Evolutionary conservation across 2,329 filamentous ascomycete genomes (phyloP), one percentile per base, ranked within the genome.

Genomic region (Bipolaris bicolor): DNA sequence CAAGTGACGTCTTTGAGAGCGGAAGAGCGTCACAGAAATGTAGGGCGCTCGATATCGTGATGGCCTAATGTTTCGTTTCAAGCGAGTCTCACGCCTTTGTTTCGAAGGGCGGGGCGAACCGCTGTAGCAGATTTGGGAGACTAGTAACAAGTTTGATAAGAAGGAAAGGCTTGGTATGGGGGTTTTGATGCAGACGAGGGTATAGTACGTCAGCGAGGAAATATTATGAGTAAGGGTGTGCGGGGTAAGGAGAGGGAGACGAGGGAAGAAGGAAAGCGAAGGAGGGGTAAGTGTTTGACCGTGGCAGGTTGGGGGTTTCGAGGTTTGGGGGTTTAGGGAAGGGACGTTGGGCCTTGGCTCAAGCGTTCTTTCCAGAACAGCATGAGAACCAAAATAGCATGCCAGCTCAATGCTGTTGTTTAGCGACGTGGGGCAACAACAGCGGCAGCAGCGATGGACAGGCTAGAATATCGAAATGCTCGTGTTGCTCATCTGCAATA

Each of bases 51-150:
- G n/a, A 33, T 20, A 16, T 29, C 3, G 26, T 18, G 26, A 18
- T 45, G 43, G 43, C 22, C 22, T 53, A 44, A 40, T 33, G 61
- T 64, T 65, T 64, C 50, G 63, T 65, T 67, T 65, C 57, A 56
- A 46, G 45, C 48, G 4, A 50, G 51, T 49, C 33, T 10, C n/a
- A n/a, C 7, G 49, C 51, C 37, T 55, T 37, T 60, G 60, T 66
- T 67, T 64, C 61, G 49, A 47, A 24, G 39, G 36, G 50, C 63
- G 61, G 63, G 55, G 58, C 56, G 52, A 61, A 18, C 61, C 58
- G 61, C 53, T 39, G 55, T 49, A 34, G 54, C 52, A 58, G 57
- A 44, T 54, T 57, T 56, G 54, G 58, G 45, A 24, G 47, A 39
- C 39, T 41, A 54, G 53, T 59, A 18, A 44, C 45, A 57, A 44